These are phyloP conservation scores for Lipomyces starkeyi DNA, from an alignment of 805 yeast species.

Conservation along the genomic window DNA sequence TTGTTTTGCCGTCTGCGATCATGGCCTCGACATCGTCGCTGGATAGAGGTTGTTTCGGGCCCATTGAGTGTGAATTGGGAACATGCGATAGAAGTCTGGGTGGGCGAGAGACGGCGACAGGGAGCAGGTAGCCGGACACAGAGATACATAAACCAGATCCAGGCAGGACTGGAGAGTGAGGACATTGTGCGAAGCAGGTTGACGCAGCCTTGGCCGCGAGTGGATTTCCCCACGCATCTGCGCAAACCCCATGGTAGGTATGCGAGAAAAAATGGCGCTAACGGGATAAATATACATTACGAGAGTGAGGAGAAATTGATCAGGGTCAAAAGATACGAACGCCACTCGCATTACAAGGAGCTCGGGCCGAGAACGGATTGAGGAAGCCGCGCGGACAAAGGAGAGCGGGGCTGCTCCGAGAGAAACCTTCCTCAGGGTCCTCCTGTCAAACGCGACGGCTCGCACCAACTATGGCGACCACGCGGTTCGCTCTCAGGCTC, in stretches of 20 bases:
- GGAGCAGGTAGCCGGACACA: neutral
- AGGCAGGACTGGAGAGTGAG: neutral
- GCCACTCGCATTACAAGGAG: neutral
- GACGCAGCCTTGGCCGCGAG: conserved; percentile 1
- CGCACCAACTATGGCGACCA: neutral
- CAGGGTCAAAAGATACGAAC: neutral
- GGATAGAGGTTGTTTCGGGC: conserved; percentile 42
- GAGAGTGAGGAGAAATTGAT: neutral
- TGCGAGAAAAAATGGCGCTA: conserved; percentile 3
- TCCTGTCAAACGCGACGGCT: neutral
- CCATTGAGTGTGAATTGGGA: neutral
- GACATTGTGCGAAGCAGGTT: neutral
- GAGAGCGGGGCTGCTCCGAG: neutral
- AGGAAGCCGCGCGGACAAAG: neutral
- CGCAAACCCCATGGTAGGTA: conserved; percentile 5
- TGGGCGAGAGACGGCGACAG: neutral
- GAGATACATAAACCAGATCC: neutral
- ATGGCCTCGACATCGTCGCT: conserved; percentile 59
- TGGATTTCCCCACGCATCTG: neutral
- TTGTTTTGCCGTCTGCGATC: conserved; percentile 69
- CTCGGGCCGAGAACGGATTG: conserved; percentile 1
- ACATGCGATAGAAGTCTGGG: neutral
- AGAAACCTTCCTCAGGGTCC: neutral
- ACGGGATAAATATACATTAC: neutral
- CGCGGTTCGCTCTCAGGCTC: neutral